Evolutionary conservation across 441 rosid genomes (phyloP).

Genomic region (Aleurites moluccanus): DNA sequence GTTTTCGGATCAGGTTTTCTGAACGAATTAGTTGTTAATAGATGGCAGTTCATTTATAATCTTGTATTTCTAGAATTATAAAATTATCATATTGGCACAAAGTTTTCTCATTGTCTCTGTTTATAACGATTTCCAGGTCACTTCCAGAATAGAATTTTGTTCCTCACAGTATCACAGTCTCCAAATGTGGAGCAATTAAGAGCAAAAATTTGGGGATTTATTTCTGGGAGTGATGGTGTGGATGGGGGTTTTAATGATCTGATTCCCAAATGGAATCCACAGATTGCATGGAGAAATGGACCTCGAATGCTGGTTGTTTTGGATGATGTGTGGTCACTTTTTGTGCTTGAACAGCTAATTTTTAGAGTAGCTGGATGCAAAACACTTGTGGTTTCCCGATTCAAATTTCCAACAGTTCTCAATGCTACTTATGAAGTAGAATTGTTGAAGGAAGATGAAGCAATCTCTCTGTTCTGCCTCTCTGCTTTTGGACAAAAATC

Average conservation of each 20-base stretch:
- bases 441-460: slow-evolving; percentile 57
- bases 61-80: not conserved
- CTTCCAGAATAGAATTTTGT: slow-evolving; percentile 52
- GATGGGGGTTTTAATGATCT: slow-evolving; percentile 14
- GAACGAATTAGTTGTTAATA: not conserved
- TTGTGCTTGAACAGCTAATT: slow-evolving; percentile 56
- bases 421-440: slow-evolving; percentile 48
- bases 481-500: slow-evolving; percentile 64
- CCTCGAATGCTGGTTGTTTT: slow-evolving; percentile 48
- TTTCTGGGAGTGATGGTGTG: slow-evolving; percentile 37
- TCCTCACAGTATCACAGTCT: slow-evolving; percentile 78
- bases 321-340: slow-evolving; percentile 78
- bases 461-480: slow-evolving; percentile 60
- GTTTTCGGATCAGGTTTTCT: not conserved
- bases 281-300: slow-evolving; percentile 29
- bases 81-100: not conserved
- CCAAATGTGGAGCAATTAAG: slow-evolving; percentile 58
- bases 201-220: slow-evolving; percentile 39
- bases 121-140: slow-evolving; percentile 37
- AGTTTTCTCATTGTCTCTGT: not conserved
- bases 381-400: slow-evolving; percentile 76
- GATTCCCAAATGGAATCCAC: slow-evolving; percentile 38
- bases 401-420: slow-evolving; percentile 43
- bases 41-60: not conserved
- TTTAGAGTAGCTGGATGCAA: slow-evolving; percentile 45